Evolutionary conservation across 495 filamentous ascomycete genomes (phyloP), one percentile per base, ranked within the genome.

Genomic region (Penicillium soppii): DNA sequence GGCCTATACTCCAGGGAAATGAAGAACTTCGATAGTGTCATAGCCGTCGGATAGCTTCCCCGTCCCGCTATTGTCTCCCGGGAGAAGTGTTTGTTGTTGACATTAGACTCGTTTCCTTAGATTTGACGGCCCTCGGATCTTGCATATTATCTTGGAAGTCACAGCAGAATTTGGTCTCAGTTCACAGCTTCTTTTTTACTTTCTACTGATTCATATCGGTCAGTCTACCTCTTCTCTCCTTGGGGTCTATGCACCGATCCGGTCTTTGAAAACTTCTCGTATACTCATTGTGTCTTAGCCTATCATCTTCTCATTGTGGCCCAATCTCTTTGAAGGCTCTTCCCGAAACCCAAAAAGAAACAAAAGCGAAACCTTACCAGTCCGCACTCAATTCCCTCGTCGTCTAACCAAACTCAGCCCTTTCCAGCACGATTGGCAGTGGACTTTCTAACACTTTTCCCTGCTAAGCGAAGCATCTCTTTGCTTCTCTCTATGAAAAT

Each of bases 61-160:
- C 62, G 59, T 62, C 29, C 54, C 49, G 47, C 49, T 33, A 19
- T 42, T 20, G 20, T 46, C 20, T 51, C 53, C 43, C 43, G 23
- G 42, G 42, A 15, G n/a, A 45, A 43, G 46, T 63, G 70, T 71
- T 71, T 70, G 66, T 73, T 73, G 56, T 73, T 73, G 65, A 71
- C 67, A 53, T 62, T 57, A 16, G 45, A 51, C 53, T 43, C 53
- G 38, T 60, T 50, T 61, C 44, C 52, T 58, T 55, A 61, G 60
- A 54, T 52, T 57, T 54, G 40, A 45, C 39, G 50, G 35, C 41
- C 43, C 50, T 49, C 54, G 52, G 48, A 56, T 57, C 59, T 68
- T 56, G 59, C 70, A 70, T 70, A 71, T 67, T 66, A 68, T 62
- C 59, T 42, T 40, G 50, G 58, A 40, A 36, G 47, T 62, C 57